Percentiles rank a stretch among this genome's conserved stretches.
Conservation (phyloP, 257 asterid genomes). For the Nicotiana noctiflora region DNA sequence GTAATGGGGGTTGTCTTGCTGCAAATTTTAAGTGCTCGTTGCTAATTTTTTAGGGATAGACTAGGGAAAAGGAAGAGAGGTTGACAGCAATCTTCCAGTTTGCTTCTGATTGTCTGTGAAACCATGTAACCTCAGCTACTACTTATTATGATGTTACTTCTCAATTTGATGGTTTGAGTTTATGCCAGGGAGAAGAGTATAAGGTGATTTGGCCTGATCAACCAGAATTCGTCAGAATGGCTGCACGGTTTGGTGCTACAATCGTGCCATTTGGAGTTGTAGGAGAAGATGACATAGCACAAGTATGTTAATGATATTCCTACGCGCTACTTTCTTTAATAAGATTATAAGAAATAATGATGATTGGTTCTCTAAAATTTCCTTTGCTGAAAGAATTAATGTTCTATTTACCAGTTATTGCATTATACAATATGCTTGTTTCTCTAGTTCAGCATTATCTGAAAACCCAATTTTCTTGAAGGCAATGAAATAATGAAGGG, state of each 20-base stretch:
- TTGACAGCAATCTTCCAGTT: too few species aligned
- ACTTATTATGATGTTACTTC: background rate
- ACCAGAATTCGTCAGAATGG: slow-evolving; percentile 95
- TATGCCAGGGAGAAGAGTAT: slow-evolving; percentile 74
- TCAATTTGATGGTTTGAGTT: background rate
- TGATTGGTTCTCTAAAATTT: background rate
- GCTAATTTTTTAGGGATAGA: too few species aligned
- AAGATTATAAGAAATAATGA: background rate
- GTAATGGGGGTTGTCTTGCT: too few species aligned
- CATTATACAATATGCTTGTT: too few species aligned
- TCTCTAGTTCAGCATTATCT: too few species aligned
- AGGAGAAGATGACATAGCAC: slow-evolving; percentile 86
- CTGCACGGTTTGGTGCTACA: slow-evolving; percentile 85
- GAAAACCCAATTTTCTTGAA: too few species aligned
- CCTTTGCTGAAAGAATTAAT: background rate
- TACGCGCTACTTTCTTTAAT: background rate
- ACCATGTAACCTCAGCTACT: too few species aligned
- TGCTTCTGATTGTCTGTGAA: too few species aligned
- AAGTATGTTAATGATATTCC: slow-evolving; percentile 36
- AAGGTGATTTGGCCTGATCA: slow-evolving; percentile 93
- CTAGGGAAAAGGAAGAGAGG: too few species aligned
- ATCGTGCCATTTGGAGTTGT: slow-evolving; percentile 89
- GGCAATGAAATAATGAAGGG: too few species aligned
- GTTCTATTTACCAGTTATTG: too few species aligned
- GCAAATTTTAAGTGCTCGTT: too few species aligned